Conservation (phyloP, 169 alveolate genomes). For the Babesia bovis region DNA sequence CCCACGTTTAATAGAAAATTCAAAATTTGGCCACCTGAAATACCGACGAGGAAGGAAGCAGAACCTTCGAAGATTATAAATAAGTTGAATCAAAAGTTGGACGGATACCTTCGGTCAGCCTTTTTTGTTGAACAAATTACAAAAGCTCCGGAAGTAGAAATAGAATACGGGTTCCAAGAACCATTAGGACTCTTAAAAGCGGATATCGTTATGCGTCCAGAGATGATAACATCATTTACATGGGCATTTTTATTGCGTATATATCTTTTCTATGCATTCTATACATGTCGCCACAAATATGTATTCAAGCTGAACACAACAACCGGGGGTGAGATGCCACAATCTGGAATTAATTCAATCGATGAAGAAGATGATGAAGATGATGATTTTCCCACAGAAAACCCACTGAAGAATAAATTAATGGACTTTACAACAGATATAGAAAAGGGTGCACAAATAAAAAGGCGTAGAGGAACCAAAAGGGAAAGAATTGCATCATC, state of each 20-base stretch:
- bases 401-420: not conserved
- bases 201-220: conserved; percentile 9
- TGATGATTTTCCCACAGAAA: conserved; percentile 3
- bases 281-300: conserved; percentile 21
- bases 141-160: not conserved
- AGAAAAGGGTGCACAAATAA: not conserved
- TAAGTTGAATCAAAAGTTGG: not conserved
- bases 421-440: not conserved
- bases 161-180: conserved; percentile 51
- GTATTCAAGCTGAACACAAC: conserved; percentile 41
- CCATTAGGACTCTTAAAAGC: not conserved
- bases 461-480: not conserved
- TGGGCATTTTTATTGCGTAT: conserved; percentile 39
- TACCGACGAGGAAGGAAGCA: not conserved
- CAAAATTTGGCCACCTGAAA: conserved; percentile 43
- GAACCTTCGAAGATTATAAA: not conserved
- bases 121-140: not conserved
- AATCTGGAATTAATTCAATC: not conserved
- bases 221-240: conserved; percentile 43
- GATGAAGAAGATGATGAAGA: conserved; percentile 28
- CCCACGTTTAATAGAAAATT: conserved; percentile 34
- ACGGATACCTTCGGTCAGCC: not conserved
- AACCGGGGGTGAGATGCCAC: conserved; percentile 31
- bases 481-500: not conserved
- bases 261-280: conserved; percentile 47